These are phyloP conservation scores for Darksidea phi DNA, from an alignment of 495 filamentous ascomycete genomes.

Conservation along the genomic window DNA sequence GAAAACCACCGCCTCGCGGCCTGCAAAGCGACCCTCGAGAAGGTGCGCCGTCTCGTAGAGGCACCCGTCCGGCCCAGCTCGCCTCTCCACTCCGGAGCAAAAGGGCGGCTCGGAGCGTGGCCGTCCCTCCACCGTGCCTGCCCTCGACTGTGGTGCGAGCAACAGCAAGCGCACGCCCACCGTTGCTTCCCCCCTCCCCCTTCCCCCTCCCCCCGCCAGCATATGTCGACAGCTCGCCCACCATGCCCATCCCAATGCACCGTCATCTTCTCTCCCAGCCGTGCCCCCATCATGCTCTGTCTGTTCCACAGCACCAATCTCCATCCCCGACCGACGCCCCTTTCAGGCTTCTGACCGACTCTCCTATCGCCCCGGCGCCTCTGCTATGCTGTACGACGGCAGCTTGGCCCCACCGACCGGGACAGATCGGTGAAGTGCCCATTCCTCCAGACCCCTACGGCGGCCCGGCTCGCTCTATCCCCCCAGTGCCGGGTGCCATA, in stretches of 20 bases:
- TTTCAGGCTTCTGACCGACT: conserved; percentile 17
- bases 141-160: too few relatives aligned
- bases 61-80: too few relatives aligned
- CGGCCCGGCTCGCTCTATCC: conserved; percentile 30
- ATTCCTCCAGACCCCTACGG: not conserved
- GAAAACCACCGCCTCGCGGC: conserved; percentile 5
- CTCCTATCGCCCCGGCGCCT: conserved; percentile 5
- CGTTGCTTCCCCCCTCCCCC: too few relatives aligned
- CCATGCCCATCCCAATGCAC: conserved; percentile 13
- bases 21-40: not conserved
- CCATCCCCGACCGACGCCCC: conserved; percentile 1
- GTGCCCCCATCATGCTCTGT: conserved; percentile 12
- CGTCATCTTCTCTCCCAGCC: conserved; percentile 18
- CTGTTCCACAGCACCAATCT: conserved; percentile 33
- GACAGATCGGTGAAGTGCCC: conserved; percentile 2
- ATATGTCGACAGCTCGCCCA: not conserved
- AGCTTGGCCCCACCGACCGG: not conserved
- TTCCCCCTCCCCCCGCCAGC: not conserved
- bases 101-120: too few relatives aligned
- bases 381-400: conserved; percentile 30
- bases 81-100: too few relatives aligned
- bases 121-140: not conserved
- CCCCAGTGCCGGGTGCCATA: conserved; percentile 13
- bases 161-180: too few relatives aligned
- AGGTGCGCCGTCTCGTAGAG: too few relatives aligned